Evolutionary conservation across 2,329 filamentous ascomycete genomes (phyloP), one percentile per base, ranked within the genome.

Genomic region (Dichotomopilus funicola): DNA sequence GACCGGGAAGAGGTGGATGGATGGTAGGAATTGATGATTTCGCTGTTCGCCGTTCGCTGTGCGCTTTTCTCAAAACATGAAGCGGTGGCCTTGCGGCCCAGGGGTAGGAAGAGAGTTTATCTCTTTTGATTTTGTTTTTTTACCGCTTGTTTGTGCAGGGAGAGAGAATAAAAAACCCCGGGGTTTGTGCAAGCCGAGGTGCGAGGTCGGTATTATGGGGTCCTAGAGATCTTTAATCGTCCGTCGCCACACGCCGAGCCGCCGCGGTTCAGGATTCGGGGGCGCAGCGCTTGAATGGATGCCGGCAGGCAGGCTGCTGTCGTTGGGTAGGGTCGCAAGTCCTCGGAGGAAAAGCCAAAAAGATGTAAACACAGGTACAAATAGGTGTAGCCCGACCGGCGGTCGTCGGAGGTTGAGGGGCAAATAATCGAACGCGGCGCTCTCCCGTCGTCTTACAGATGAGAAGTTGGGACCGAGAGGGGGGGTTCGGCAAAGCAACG

Each of bases 191-290:
- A 50, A 47, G 49, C 43, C 56, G 56, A 58, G 49, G 44, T 7
- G 41, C 40, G 51, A 43, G 47, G 31, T 45, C 45, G 33, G 38
- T 51, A 44, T 45, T 51, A 48, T 56, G 38, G 49, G 41, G 42
- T n/a, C 19, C 19, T 27, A 27, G 19, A 27, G 19, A 27, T 2
- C 19, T 27, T 27, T 27, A 27, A 27, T 27, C 19, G 19, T 27
- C 19, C 19, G 19, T 27, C 19, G 19, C 19, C 19, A 27, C 19
- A 27, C 19, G 48, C 54, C 45, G 48, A 49, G 44, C 52, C 44
- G 56, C 56, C 56, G 49, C 56, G 49, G 19, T 36, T 36, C 6
- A 45, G 38, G 31, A 44, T 44, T 37, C 37, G 42, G 47, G 13
- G 51, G 51, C 46, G 34, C 42, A 51, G 11, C 44, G 38, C 41